Base-by-base conservation (phyloP, 495 filamentous ascomycete species). In the Oleoguttula mirabilis region DNA sequence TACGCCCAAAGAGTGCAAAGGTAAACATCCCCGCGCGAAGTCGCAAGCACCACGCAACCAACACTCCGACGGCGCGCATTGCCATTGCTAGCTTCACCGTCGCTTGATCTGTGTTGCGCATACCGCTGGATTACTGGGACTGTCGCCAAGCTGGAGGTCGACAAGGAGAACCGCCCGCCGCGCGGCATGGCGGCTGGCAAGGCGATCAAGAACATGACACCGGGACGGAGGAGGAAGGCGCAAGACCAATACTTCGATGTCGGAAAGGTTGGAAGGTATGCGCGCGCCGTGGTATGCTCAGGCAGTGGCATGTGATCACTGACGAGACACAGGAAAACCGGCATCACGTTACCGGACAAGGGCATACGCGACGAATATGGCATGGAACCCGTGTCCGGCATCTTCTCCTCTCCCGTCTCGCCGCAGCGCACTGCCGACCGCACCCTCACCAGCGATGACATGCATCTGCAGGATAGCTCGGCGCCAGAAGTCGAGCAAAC, bases 281-380 rank as follows among this genome's bases (percentile, higher is more conserved):
- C 46, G 33, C 35, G 17, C 11, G 23, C 22, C 19, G 28, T 15
- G 11, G 34, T 21, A 45, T 27, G 23, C 21, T 28, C 42, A 41
- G 21, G n/a, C 17, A 28, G 25, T n/a, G 25, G n/a, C 25, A 28
- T 28, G 25, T 7, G 11, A 27, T 19, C 8, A 17, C 32, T 44
- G 32, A 36, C 23, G 15, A 11, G 21, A 17, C 6, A 22, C 50
- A 82, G 77, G 52, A 72, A 88, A 72, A 98, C 90, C 7, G 90
- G 90, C 17, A 69, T 92, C 22, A 82, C 76, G 1, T 60, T 98
- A 21, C 72, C 75, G 56, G 85, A 95, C 61, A 73, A 69, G 40
- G 84, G 84, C 30, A 64, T 80, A 39, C 79, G 85, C 63, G 86
- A 96, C 63, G 90, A 87, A 57, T 66, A 93, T 70, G 90, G 92